Evolutionary conservation across 805 yeast species (phyloP).

Genomic region (Isabelozyma pseudorhagii): DNA sequence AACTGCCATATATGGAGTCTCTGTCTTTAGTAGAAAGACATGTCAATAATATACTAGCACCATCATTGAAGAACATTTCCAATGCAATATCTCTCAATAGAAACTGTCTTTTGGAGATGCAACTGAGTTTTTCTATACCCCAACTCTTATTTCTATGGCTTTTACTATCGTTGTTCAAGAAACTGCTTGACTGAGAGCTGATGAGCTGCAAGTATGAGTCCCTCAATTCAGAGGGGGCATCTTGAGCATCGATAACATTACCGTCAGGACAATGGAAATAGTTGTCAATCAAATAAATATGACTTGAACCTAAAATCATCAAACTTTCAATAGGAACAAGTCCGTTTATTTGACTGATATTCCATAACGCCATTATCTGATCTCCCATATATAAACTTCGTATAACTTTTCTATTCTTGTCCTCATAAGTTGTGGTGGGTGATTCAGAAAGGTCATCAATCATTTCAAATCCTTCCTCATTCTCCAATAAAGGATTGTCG

Average conservation of each 20-base stretch:
- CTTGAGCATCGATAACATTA: slow-evolving; percentile 58
- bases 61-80: slow-evolving; percentile 73
- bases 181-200: slow-evolving; percentile 42
- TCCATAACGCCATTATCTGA: slow-evolving; percentile 67
- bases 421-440: slow-evolving; percentile 40
- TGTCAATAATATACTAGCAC: slow-evolving; percentile 67
- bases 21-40: slow-evolving; percentile 52
- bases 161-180: slow-evolving; percentile 19
- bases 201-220: slow-evolving; percentile 71
- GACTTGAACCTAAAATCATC: slow-evolving; percentile 62
- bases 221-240: slow-evolving; percentile 58
- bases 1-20: slow-evolving; percentile 50
- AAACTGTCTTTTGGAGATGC: slow-evolving; percentile 72
- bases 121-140: slow-evolving; percentile 57
- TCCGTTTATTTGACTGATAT: slow-evolving; percentile 72
- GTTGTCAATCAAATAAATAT: slow-evolving; percentile 66
- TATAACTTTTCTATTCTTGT: slow-evolving; percentile 70
- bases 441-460: slow-evolving; percentile 35
- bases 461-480: slow-evolving; percentile 39
- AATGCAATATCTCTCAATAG: slow-evolving; percentile 76
- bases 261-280: slow-evolving; percentile 57
- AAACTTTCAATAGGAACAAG: slow-evolving; percentile 75
- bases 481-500: slow-evolving; percentile 8
- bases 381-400: slow-evolving; percentile 70
- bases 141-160: slow-evolving; percentile 54